Evolutionary conservation across 192 early-diverging fungal species (phyloP).

Genomic region (Spizellomyces punctatus): DNA sequence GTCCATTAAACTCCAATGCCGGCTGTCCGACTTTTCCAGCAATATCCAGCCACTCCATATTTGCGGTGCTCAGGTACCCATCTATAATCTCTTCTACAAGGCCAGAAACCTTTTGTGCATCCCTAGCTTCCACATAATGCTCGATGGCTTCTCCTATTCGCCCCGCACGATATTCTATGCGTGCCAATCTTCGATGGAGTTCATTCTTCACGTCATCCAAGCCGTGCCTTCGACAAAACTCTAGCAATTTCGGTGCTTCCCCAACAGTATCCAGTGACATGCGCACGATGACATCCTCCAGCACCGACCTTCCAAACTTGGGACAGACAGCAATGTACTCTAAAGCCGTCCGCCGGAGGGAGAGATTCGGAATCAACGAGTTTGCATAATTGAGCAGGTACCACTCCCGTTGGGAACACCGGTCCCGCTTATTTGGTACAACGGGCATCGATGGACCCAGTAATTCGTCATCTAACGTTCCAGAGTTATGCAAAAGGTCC

Average conservation of each 20-base stretch:
- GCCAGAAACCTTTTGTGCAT: constrained; percentile 47
- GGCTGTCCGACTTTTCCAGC: constrained; percentile 38
- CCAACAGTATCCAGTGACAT: constrained; percentile 50
- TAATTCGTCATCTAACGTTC: constrained; percentile 52
- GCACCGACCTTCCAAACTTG: constrained; percentile 11
- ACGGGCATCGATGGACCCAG: constrained; percentile 24
- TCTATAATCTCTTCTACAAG: constrained; percentile 62
- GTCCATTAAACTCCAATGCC: constrained; percentile 36
- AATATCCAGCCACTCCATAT: constrained; percentile 34
- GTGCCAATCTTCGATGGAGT: constrained; percentile 51
- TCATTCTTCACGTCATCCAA: constrained; percentile 37
- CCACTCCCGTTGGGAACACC: constrained; percentile 24
- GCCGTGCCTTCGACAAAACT: constrained; percentile 47
- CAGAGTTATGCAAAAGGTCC: constrained; percentile 58
- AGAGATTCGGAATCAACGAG: constrained; percentile 5
- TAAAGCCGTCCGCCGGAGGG: constrained; percentile 53
- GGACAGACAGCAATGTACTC: constrained; percentile 50
- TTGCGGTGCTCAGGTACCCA: constrained; percentile 49
- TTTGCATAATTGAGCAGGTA: constrained; percentile 35
- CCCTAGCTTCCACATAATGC: constrained; percentile 59
- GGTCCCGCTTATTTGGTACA: background rate
- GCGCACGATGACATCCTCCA: constrained; percentile 43
- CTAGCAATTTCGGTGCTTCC: constrained; percentile 55
- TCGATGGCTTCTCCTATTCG: constrained; percentile 61
- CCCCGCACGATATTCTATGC: constrained; percentile 54